These are phyloP conservation scores for Penicillium cinerascens DNA, from an alignment of 495 filamentous ascomycete species.

Conservation along the genomic window DNA sequence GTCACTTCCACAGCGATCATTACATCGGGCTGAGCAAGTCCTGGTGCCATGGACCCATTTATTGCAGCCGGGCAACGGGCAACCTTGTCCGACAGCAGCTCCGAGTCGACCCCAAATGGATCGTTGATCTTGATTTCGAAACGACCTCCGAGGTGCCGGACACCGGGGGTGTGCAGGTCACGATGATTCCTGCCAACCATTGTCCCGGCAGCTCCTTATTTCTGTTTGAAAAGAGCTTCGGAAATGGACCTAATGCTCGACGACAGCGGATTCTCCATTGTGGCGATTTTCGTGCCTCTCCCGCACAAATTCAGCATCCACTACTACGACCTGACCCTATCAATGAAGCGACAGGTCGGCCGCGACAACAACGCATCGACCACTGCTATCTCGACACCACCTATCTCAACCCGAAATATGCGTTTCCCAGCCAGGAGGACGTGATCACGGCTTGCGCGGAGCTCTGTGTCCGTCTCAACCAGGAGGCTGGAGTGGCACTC, in stretches of 20 bases:
- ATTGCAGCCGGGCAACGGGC: conserved; percentile 87
- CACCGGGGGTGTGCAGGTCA: conserved; percentile 78
- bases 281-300: conserved; percentile 90
- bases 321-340: conserved; percentile 69
- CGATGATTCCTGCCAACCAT: conserved; percentile 95
- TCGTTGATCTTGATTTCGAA: conserved; percentile 85
- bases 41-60: conserved; percentile 94
- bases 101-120: conserved; percentile 77
- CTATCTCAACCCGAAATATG: conserved; percentile 92
- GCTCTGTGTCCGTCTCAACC: conserved; percentile 72
- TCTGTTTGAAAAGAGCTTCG: conserved; percentile 77
- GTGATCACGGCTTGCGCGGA: conserved; percentile 86
- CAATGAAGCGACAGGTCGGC: conserved; percentile 64
- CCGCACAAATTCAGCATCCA: conserved; percentile 80
- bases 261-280: conserved; percentile 85
- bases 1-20: conserved; percentile 97
- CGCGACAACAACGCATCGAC: conserved; percentile 81
- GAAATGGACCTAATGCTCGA: conserved; percentile 52
- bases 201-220: conserved; percentile 94
- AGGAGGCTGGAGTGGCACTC: conserved; percentile 48
- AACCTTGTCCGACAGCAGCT: conserved; percentile 87
- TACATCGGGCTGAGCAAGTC: conserved; percentile 85
- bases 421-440: conserved; percentile 83
- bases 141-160: conserved; percentile 71
- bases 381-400: conserved; percentile 96